Base-by-base conservation (phyloP, 208 protist genomes). In the Acanthamoeba sp. region DNA sequence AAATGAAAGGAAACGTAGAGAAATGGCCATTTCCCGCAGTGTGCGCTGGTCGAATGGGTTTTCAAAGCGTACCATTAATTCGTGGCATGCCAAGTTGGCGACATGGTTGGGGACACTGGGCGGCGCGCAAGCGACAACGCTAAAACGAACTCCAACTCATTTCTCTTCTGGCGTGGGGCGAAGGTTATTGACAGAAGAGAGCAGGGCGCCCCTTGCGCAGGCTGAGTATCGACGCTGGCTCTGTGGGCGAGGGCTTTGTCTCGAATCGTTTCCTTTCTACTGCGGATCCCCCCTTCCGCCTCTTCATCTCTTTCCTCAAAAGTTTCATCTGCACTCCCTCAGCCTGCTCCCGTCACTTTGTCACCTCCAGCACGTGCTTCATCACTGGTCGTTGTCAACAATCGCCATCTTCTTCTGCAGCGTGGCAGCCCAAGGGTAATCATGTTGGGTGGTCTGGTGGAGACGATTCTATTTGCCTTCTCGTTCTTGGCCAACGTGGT, bases 401-500 rank as follows among this genome's bases (percentile, higher is more conserved):
- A 24, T 64, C 57, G 22, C 57, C 66, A 76, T 76, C 18, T 38
- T 10, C 66, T 9, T 42, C 66, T 32, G 24, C 66, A 16, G 16
- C 66, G 32, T 78, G 16, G 66, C 16, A 27, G 24, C 0, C 66
- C 29, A 40, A 6, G 29, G 66, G 29, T 22, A 42, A 55, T 55
- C 40, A 84, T 84, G 73, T 34, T 48, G 40, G 9, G 16, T 18
- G 22, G 5, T 16, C 29, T 22, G 5, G 40, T 84, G 34, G 38
- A 84, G 40, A 16, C 36, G 34, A 24, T 84, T 14, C n/a, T 84
- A 40, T 20, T 76, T 3, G 40, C 42, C 22, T 10, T 84, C 42
- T 84, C 73, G 40, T 29, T 84, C 2, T 22, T 84, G 34, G 73
- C 73, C 73, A 84, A 84, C 42, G n/a, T 80, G 29, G 69, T 84